These are phyloP conservation scores for Phytophthora litchii DNA, from an alignment of 352 stramenopile genomes.

Conservation along the genomic window DNA sequence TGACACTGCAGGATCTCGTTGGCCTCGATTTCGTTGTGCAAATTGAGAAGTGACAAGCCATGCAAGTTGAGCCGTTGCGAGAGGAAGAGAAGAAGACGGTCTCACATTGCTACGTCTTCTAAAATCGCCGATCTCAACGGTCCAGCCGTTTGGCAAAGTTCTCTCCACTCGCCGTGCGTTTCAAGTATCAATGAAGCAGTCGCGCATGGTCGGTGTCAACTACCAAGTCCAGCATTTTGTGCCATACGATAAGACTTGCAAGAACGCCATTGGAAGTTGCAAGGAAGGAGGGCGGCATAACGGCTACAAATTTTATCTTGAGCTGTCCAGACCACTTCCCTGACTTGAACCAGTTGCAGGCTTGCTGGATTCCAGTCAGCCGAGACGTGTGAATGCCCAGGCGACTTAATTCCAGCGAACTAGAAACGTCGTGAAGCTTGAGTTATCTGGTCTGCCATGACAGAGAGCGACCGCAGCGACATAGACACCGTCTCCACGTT, in stretches of 20 bases:
- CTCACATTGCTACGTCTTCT: constrained; percentile 22
- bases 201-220: neutral
- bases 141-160: constrained; percentile 22
- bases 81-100: constrained; percentile 1
- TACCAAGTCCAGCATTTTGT: constrained; percentile 8
- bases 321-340: constrained; percentile 8
- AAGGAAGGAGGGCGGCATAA: constrained; percentile 19
- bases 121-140: constrained; percentile 28
- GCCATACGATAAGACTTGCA: constrained; percentile 4
- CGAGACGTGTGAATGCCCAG: neutral
- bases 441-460: neutral
- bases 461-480: neutral
- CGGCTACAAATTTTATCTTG: constrained; percentile 24
- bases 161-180: constrained; percentile 17
- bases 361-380: constrained; percentile 1
- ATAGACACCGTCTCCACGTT: constrained; percentile 19
- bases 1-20: neutral
- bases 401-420: constrained; percentile 26
- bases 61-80: constrained; percentile 11
- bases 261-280: constrained; percentile 25
- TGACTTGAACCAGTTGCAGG: constrained; percentile 17
- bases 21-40: constrained; percentile 12
- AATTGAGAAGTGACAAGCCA: constrained; percentile 28
- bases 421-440: constrained; percentile 8
- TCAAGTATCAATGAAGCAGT: constrained; percentile 16